Conservation (phyloP, 495 filamentous ascomycete genomes). For the Corynascus novoguineensis region DNA sequence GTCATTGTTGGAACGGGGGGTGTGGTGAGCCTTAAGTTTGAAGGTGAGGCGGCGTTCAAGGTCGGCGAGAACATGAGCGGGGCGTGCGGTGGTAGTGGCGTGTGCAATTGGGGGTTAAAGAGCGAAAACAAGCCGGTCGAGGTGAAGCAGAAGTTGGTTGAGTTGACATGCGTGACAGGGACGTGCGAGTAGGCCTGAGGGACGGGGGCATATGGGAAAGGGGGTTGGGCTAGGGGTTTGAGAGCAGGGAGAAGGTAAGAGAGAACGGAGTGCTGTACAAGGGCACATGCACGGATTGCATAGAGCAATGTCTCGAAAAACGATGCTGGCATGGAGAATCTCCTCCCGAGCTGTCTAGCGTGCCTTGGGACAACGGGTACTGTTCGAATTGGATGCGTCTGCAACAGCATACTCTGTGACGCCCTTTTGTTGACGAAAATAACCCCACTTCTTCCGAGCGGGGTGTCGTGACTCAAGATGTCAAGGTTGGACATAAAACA, state of each 20-base stretch:
- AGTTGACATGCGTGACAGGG: background rate
- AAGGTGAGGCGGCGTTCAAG: background rate
- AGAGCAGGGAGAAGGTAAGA: background rate
- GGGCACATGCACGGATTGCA: too few relatives aligned
- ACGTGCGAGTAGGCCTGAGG: background rate
- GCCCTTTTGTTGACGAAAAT: background rate
- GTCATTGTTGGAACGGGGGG: background rate
- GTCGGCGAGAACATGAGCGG: background rate
- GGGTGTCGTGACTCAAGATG: background rate
- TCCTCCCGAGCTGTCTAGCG: background rate
- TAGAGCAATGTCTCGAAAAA: too few relatives aligned
- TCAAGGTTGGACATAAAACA: background rate
- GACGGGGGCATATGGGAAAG: too few relatives aligned
- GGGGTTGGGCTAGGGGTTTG: background rate
- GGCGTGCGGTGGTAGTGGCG: background rate
- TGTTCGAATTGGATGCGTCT: background rate
- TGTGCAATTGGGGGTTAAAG: background rate
- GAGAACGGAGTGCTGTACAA: background rate
- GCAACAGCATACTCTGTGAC: background rate
- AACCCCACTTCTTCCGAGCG: constrained; percentile 1
- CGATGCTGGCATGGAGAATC: too few relatives aligned
- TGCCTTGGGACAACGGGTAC: background rate
- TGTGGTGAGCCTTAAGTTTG: background rate
- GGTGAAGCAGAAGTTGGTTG: constrained; percentile 1
- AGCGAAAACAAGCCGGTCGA: background rate